Percentiles rank a stretch among this genome's conserved stretches.
phyloP scores from a whole-genome alignment of 192 early-diverging fungal genomes.

The Dispira simplex region DNA sequence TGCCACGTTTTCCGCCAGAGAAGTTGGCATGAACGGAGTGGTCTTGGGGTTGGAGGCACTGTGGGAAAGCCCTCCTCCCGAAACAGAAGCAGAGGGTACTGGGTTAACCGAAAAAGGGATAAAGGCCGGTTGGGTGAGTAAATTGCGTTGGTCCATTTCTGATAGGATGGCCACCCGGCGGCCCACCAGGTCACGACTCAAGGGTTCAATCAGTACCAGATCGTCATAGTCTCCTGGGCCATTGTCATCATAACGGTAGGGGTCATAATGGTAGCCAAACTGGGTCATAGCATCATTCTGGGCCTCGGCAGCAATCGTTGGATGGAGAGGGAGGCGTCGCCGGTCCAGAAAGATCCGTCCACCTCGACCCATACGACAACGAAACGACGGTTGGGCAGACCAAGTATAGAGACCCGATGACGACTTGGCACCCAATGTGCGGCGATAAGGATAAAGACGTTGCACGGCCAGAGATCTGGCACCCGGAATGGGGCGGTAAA shows the following conservation, averaged over 20 bases:
- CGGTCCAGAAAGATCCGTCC: conserved; percentile 9
- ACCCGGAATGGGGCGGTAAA: neutral
- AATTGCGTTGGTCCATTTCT: conserved; percentile 6
- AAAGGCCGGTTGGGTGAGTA: conserved; percentile 10
- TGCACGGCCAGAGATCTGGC: neutral
- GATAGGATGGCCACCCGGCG: neutral
- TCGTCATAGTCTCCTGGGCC: conserved; percentile 1
- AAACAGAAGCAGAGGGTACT: neutral
- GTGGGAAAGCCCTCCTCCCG: neutral
- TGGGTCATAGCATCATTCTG: neutral
- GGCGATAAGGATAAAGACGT: conserved; percentile 9
- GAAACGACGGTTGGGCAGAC: conserved; percentile 3
- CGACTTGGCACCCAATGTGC: neutral
- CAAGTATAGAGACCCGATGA: neutral
- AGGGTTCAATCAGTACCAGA: neutral
- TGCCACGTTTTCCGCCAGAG: neutral
- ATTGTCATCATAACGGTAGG: conserved; percentile 9
- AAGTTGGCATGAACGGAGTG: neutral
- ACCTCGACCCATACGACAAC: conserved; percentile 9
- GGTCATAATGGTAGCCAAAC: conserved; percentile 9
- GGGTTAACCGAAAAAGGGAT: conserved; percentile 1
- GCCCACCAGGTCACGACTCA: neutral
- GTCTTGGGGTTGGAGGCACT: neutral
- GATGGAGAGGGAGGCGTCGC: neutral
- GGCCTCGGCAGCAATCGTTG: neutral